Evolutionary conservation across 2,329 filamentous ascomycete species (phyloP).

Genomic region (Paecilomyces sp.): DNA sequence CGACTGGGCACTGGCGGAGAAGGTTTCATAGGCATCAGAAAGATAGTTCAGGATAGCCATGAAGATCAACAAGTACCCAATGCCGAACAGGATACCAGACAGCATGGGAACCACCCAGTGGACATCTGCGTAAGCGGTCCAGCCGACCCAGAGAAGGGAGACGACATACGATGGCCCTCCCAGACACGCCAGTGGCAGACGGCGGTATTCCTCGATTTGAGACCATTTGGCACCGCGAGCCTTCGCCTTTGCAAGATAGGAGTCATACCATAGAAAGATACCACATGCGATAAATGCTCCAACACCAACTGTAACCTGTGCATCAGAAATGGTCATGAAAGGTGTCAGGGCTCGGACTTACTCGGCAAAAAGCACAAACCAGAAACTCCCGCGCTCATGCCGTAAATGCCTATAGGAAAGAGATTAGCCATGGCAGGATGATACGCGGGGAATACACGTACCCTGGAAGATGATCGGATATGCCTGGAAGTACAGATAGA

Average conservation of each 20-base stretch:
- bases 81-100: conserved; percentile 56
- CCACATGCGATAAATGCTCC: conserved; percentile 55
- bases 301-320: conserved; percentile 40
- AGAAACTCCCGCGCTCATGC: conserved; percentile 26
- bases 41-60: conserved; percentile 60
- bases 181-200: conserved; percentile 62
- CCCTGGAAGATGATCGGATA: conserved; percentile 62
- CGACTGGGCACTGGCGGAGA: conserved; percentile 52
- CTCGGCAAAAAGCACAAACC: conserved; percentile 29
- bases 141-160: conserved; percentile 45
- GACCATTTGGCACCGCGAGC: conserved; percentile 49
- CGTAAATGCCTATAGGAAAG: conserved; percentile 20
- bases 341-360: conserved; percentile 7
- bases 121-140: conserved; percentile 23
- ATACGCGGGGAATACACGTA: background rate
- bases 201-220: conserved; percentile 51
- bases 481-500: conserved; percentile 69
- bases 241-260: conserved; percentile 49
- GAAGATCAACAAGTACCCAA: conserved; percentile 56
- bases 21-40: conserved; percentile 61
- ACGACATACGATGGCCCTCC: conserved; percentile 52
- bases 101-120: conserved; percentile 47
- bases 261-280: conserved; percentile 62
- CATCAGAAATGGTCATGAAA: background rate
- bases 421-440: conserved; percentile 36